These are phyloP conservation scores for Vigna nakashimae DNA, from an alignment of 306 rosid genomes.

Conservation along the genomic window DNA sequence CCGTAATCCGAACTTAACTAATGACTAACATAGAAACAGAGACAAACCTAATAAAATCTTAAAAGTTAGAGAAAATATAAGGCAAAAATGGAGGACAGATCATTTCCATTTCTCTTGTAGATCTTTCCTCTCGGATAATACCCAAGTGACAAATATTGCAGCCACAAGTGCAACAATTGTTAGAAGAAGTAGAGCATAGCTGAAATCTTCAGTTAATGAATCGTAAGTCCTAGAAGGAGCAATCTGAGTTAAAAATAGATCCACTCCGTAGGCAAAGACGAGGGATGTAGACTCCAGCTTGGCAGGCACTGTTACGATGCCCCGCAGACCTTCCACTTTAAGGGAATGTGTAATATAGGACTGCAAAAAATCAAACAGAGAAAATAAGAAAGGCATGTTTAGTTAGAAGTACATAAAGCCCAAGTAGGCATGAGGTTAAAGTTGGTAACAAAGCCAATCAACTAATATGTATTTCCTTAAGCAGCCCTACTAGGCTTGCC, in stretches of 20 bases:
- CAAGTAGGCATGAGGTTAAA: constrained; percentile 6
- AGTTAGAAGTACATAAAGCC: constrained; percentile 17
- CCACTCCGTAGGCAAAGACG: constrained; percentile 90
- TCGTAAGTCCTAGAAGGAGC: constrained; percentile 96
- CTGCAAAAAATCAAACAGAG: constrained; percentile 58
- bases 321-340: constrained; percentile 88
- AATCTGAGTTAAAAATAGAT: constrained; percentile 84
- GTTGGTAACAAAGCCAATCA: constrained; percentile 19
- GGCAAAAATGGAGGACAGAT: constrained; percentile 41
- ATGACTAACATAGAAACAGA: constrained; percentile 33
- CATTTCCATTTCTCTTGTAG: constrained; percentile 94
- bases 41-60: constrained; percentile 43
- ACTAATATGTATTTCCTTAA: constrained; percentile 22
- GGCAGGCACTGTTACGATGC: constrained; percentile 85
- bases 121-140: constrained; percentile 88
- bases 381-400: constrained; percentile 28
- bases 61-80: constrained; percentile 31
- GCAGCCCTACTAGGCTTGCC: not conserved
- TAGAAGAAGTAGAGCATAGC: constrained; percentile 94
- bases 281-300: constrained; percentile 94
- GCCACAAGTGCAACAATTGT: constrained; percentile 89
- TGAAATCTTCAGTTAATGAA: constrained; percentile 98
- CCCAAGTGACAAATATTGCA: constrained; percentile 89
- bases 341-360: constrained; percentile 84
- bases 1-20: constrained; percentile 42